Conservation (phyloP, 1,139 yeast genomes). For the Kodamaea sp. region DNA sequence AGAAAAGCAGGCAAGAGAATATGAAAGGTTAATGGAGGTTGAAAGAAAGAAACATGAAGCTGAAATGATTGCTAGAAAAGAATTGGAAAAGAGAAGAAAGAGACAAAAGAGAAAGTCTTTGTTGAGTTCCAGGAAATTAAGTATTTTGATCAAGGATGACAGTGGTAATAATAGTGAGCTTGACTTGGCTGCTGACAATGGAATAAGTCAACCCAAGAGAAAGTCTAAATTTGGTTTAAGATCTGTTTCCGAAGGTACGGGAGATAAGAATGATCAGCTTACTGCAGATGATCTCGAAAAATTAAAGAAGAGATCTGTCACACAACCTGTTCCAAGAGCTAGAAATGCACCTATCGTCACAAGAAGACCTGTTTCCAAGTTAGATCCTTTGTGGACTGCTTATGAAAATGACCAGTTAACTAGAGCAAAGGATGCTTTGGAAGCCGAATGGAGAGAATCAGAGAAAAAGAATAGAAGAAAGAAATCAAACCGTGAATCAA, state of each 20-base stretch:
- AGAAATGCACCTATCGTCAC: constrained; percentile 43
- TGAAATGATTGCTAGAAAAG: constrained; percentile 42
- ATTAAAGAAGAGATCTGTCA: constrained; percentile 46
- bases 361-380: constrained; percentile 64
- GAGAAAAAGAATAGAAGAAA: constrained; percentile 11
- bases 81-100: constrained; percentile 43
- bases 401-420: constrained; percentile 47
- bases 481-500: constrained; percentile 36
- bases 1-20: constrained; percentile 47
- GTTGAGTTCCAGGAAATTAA: constrained; percentile 38
- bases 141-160: constrained; percentile 33
- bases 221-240: constrained; percentile 31
- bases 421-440: constrained; percentile 43
- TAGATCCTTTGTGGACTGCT: constrained; percentile 61
- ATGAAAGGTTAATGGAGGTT: constrained; percentile 48
- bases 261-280: constrained; percentile 25
- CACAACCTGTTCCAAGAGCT: constrained; percentile 39
- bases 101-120: constrained; percentile 45
- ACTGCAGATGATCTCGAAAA: constrained; percentile 42
- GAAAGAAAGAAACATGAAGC: constrained; percentile 51
- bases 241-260: constrained; percentile 37
- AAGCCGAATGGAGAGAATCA: constrained; percentile 32
- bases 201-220: constrained; percentile 40
- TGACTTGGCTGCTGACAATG: constrained; percentile 23
- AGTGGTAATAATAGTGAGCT: constrained; percentile 31